Conservation (phyloP, 2,329 filamentous ascomycete species). For the Zalaria sp. region DNA sequence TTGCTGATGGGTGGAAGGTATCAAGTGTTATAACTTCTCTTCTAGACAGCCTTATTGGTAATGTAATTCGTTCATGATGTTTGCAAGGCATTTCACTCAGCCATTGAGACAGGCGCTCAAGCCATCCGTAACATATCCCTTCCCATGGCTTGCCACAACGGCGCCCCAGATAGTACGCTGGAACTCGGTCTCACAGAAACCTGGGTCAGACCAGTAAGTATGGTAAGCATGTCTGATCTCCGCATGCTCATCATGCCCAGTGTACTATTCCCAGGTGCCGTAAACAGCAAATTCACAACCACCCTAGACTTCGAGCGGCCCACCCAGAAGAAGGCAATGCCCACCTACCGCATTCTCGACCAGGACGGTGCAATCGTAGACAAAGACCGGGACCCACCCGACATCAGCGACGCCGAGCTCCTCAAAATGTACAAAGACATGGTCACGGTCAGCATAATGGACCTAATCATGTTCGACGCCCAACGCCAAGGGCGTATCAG, state of each 20-base stretch:
- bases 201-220: conserved; percentile 44
- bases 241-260: conserved; percentile 17
- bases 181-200: conserved; percentile 42
- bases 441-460: conserved; percentile 34
- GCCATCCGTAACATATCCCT: too few relatives aligned
- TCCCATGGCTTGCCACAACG: too few relatives aligned
- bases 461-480: conserved; percentile 54
- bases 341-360: conserved; percentile 85
- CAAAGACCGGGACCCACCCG: conserved; percentile 47
- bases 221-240: neutral
- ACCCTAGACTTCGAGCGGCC: conserved; percentile 65
- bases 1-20: too few relatives aligned
- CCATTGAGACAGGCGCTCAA: too few relatives aligned
- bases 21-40: too few relatives aligned
- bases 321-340: conserved; percentile 57
- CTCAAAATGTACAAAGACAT: conserved; percentile 49
- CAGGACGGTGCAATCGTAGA: conserved; percentile 78
- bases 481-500: conserved; percentile 86
- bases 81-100: too few relatives aligned
- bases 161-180: conserved; percentile 19
- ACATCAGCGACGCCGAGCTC: conserved; percentile 51
- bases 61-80: too few relatives aligned
- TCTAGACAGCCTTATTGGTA: too few relatives aligned
- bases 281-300: conserved; percentile 85
- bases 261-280: conserved; percentile 73